These are phyloP conservation scores for Volvox africanus DNA, from an alignment of 139 green algal genomes.

Conservation along the genomic window DNA sequence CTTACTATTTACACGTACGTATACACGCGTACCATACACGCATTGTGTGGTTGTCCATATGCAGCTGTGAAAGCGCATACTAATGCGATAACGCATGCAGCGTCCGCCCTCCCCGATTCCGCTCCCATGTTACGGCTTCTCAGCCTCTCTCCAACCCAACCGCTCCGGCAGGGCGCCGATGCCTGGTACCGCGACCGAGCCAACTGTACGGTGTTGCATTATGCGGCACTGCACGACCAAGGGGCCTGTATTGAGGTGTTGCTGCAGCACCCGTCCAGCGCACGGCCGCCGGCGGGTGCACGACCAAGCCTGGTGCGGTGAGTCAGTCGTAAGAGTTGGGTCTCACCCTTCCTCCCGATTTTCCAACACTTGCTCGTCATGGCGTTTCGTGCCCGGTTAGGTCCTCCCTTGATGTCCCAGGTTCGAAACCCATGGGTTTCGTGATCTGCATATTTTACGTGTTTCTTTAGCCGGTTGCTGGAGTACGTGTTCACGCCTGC, in stretches of 20 bases:
- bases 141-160: background rate
- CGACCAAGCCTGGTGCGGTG: background rate
- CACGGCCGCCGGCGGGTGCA: background rate
- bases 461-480: no score
- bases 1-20: no score
- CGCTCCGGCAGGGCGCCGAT: constrained; percentile 14
- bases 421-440: background rate
- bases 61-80: no score
- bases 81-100: no score
- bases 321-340: background rate
- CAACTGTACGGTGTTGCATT: constrained; percentile 23
- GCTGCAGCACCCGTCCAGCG: constrained; percentile 2
- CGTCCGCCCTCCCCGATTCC: no score
- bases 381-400: background rate
- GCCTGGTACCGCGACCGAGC: constrained; percentile 27
- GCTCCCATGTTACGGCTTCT: no score
- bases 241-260: background rate
- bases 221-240: constrained; percentile 14
- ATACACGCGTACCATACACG: no score
- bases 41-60: no score
- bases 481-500: no score
- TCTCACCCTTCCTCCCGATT: no score
- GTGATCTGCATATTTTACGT: background rate
- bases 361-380: no score
- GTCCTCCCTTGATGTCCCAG: background rate